These are phyloP conservation scores for Sporothrix phasma DNA, from an alignment of 2,329 filamentous ascomycete genomes.

Conservation along the genomic window DNA sequence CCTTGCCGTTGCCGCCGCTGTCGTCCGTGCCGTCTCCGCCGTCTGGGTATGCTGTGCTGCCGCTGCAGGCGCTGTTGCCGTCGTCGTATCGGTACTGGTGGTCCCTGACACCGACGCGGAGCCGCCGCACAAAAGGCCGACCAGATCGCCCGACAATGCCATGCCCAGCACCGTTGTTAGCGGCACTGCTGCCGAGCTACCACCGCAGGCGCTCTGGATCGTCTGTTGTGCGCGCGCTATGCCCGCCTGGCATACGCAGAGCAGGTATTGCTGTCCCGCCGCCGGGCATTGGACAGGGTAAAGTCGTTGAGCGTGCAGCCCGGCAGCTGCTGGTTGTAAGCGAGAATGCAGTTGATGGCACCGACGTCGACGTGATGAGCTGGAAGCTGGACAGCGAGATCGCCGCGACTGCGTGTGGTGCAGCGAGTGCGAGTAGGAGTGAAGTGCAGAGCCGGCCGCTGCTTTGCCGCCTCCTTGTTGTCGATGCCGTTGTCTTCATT, in stretches of 20 bases:
- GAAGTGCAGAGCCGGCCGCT: not conserved
- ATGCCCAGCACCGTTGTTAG: slow-evolving; percentile 29
- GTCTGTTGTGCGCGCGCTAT: slow-evolving; percentile 73
- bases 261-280: slow-evolving; percentile 25
- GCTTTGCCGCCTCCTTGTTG: not conserved
- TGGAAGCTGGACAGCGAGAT: slow-evolving; percentile 33
- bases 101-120: not conserved
- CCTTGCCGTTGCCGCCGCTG: not conserved
- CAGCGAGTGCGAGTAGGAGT: not conserved
- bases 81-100: not conserved
- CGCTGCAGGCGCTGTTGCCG: not conserved
- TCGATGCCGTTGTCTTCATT: not conserved
- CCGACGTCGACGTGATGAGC: slow-evolving; percentile 28
- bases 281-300: not conserved
- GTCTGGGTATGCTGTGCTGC: not conserved
- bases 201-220: slow-evolving; percentile 59
- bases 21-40: not conserved
- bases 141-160: slow-evolving; percentile 29
- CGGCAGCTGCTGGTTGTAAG: slow-evolving; percentile 33
- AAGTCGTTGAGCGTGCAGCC: slow-evolving; percentile 32
- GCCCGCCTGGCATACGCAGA: slow-evolving; percentile 33
- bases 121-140: slow-evolving; percentile 28
- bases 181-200: slow-evolving; percentile 33
- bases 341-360: slow-evolving; percentile 30
- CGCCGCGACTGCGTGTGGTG: slow-evolving; percentile 23